A percentile compares a stretch with the other conserved stretches of the same genome.
These are phyloP conservation scores for Malbranchea zuffiana DNA, from an alignment of 2,329 filamentous ascomycete species.

Conservation along the genomic window DNA sequence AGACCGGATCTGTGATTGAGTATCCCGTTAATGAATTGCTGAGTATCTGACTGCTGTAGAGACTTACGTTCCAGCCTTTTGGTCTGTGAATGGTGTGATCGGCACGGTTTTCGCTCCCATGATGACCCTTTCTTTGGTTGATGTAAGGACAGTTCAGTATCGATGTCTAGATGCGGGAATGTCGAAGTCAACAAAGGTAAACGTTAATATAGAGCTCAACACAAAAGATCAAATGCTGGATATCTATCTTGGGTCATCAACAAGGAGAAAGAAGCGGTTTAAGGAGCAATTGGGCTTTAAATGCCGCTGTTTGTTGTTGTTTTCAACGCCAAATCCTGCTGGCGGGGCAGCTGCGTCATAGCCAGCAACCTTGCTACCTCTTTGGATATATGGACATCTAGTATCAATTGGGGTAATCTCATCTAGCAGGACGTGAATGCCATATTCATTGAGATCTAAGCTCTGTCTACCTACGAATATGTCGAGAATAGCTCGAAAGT, in stretches of 20 bases:
- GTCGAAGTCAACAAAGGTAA: too few relatives aligned
- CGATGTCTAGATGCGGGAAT: too few relatives aligned
- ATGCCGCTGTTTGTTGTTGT: slow-evolving; percentile 1
- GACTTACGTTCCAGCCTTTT: slow-evolving; percentile 98
- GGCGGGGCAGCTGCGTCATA: slow-evolving; percentile 11
- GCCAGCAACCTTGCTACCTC: too few relatives aligned
- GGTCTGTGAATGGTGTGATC: slow-evolving; percentile 79
- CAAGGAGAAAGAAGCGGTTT: not conserved
- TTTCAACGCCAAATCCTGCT: slow-evolving; percentile 3
- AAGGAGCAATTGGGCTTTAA: not conserved
- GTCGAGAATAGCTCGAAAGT: too few relatives aligned
- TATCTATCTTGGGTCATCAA: too few relatives aligned
- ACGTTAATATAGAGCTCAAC: too few relatives aligned
- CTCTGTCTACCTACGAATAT: too few relatives aligned
- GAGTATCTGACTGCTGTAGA: slow-evolving; percentile 16
- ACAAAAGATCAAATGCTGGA: too few relatives aligned
- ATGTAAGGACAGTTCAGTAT: not conserved
- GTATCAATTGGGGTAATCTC: too few relatives aligned
- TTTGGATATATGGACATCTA: too few relatives aligned
- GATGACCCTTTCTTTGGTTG: slow-evolving; percentile 22
- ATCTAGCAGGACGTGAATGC: too few relatives aligned
- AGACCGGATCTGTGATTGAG: slow-evolving; percentile 66
- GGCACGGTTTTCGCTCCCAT: slow-evolving; percentile 74
- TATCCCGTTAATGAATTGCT: slow-evolving; percentile 7
- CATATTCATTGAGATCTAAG: too few relatives aligned